Base-by-base conservation (phyloP, 1,284 basidiomycete genomes). In the Ceratobasidium sp. region DNA sequence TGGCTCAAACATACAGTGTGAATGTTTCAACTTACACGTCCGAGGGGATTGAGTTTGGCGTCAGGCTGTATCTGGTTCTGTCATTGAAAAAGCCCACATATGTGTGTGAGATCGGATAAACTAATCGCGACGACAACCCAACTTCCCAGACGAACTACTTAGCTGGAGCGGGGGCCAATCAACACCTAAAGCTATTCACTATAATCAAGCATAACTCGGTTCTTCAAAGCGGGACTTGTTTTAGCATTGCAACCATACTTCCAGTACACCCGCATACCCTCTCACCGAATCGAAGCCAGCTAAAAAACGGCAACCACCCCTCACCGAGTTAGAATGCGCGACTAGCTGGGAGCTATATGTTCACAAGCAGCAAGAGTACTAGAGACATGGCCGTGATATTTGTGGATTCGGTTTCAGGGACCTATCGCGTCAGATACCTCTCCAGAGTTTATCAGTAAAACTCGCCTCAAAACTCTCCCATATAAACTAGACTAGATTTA, bases 11-110 rank as follows among this genome's bases (percentile, higher is more conserved):
- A 41, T 10, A 46, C 27, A 14, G 59, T 60, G 30, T 35, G 59
- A 52, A 16, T 71, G 33, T 54, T 27, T 10, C 18, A 55, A 79
- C 86, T 38, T 81, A 88, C 87, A 88, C 88, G 80, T 89, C 88
- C 52, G 85, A 83, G 0, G 89, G 87, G 86, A 90, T 90, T 10
- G 89, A 88, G 79, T 89, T 87, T 88, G 88, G 89, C 3, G 82
- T 86, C 89, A 90, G 90, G 80, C 89, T 89, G 82, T 88, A 90
- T 88, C 80, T 90, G 89, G 81, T 90, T 91, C 81, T 89, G 87
- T 80, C 90, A 87, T 79, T 90, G 90, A 20, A 90, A 82, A 84
- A 0, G 88, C 87, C 89, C 89, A 90, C 88, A 90, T 90, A 79
- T 89, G 88, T 89, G 57, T 18, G 14, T 41, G 44, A 59, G 64